Percentiles rank a stretch among this genome's conserved stretches.
Evolutionary conservation across 805 yeast species (phyloP).

Genomic region (Schwanniomyces pseudopolymorphus): DNA sequence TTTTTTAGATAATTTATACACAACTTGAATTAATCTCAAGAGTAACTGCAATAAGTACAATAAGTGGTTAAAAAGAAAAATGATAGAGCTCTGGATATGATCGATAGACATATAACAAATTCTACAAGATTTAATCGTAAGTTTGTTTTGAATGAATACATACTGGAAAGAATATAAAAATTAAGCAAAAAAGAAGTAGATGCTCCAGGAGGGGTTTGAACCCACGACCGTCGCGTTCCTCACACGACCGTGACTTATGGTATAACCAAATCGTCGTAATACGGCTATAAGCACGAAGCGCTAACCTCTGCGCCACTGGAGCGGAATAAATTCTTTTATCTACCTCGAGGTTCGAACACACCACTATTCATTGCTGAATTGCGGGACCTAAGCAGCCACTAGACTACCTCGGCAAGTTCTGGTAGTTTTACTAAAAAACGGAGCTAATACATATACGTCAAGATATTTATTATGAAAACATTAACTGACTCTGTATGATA

Average conservation of each 20-base stretch:
- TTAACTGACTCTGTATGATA: too few relatives aligned
- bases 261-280: constrained; percentile 42
- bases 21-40: not conserved
- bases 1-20: not conserved
- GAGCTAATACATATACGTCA: not conserved
- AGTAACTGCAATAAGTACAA: too few relatives aligned
- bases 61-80: too few relatives aligned
- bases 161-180: constrained; percentile 29
- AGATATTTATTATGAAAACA: too few relatives aligned
- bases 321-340: constrained; percentile 16
- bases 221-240: constrained; percentile 58
- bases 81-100: too few relatives aligned
- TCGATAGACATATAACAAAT: too few relatives aligned
- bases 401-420: constrained; percentile 1
- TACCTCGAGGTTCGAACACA: constrained; percentile 7
- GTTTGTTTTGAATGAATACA: too few relatives aligned
- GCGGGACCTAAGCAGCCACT: not conserved
- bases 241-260: constrained; percentile 53
- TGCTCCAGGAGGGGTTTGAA: constrained; percentile 56
- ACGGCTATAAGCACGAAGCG: constrained; percentile 55
- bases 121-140: too few relatives aligned
- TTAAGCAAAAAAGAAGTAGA: constrained; percentile 26
- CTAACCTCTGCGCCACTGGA: constrained; percentile 56
- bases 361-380: not conserved
- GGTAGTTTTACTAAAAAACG: not conserved